These are phyloP conservation scores for Osmanthus fragrans DNA, from an alignment of 257 asterid species.

Conservation along the genomic window DNA sequence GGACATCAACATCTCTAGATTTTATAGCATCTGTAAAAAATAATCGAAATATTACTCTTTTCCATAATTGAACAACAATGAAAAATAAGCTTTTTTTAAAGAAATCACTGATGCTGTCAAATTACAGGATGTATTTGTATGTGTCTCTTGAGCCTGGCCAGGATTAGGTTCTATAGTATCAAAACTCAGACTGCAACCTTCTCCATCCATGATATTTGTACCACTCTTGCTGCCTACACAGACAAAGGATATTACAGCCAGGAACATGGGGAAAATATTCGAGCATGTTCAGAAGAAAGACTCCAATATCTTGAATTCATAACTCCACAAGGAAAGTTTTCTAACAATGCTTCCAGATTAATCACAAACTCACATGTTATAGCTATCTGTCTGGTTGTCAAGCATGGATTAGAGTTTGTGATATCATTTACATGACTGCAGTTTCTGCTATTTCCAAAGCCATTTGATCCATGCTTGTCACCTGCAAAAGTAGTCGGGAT, in stretches of 20 bases:
- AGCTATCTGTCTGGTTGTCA: not conserved
- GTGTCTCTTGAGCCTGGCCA: not conserved
- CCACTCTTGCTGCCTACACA: not conserved
- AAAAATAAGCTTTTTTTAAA: not conserved
- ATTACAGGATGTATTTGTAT: not conserved
- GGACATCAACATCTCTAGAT: not conserved
- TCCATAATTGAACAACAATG: not conserved
- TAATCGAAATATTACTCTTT: not conserved
- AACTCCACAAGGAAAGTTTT: not conserved
- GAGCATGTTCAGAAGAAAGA: not conserved
- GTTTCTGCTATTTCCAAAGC: not conserved
- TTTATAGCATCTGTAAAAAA: not conserved
- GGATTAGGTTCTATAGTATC: not conserved
- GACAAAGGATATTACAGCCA: not conserved
- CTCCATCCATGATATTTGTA: not conserved
- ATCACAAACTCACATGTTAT: not conserved
- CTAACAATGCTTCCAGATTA: not conserved
- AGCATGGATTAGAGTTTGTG: not conserved
- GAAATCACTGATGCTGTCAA: not conserved
- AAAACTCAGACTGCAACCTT: not conserved
- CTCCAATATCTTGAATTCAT: not conserved
- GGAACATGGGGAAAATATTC: not conserved
- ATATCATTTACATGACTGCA: not conserved
- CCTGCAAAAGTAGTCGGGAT: not conserved
- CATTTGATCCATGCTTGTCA: slow-evolving; percentile 3